Conservation (phyloP, 2,329 filamentous ascomycete species). For the Orbilia blumenaviensis region DNA sequence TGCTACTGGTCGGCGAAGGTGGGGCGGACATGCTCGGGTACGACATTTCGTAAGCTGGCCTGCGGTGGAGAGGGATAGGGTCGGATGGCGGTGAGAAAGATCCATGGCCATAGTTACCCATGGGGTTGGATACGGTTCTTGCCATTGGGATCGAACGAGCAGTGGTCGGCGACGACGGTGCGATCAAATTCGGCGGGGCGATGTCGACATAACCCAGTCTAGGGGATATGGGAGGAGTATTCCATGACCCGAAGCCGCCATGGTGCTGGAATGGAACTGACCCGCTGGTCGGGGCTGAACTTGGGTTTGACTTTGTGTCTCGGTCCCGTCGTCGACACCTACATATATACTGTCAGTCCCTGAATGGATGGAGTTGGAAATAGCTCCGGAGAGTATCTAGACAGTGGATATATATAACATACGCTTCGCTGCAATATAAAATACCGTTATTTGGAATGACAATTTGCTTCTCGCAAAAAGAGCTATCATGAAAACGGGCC, state of each 20-base stretch:
- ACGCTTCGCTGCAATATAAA: conserved; percentile 56
- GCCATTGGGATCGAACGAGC: conserved; percentile 42
- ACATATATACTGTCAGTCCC: conserved; percentile 9
- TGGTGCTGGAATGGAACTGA: conserved; percentile 40
- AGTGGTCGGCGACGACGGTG: conserved; percentile 49
- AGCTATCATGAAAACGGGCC: conserved; percentile 49
- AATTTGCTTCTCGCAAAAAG: conserved; percentile 58
- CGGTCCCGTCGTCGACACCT: conserved; percentile 46
- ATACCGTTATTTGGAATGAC: conserved; percentile 57
- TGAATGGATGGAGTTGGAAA: conserved; percentile 5
- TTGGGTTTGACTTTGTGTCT: conserved; percentile 42
- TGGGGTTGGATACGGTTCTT: conserved; percentile 36
- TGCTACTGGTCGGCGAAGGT: conserved; percentile 46
- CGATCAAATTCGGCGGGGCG: conserved; percentile 48
- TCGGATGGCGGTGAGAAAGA: conserved; percentile 53
- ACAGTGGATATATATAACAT: conserved; percentile 12
- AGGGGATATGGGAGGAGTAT: conserved; percentile 49
- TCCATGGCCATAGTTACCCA: conserved; percentile 20
- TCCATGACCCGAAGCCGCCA: conserved; percentile 46
- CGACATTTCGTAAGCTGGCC: conserved; percentile 40
- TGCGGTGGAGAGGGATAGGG: conserved; percentile 44
- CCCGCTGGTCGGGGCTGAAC: conserved; percentile 32
- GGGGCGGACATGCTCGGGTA: conserved; percentile 51
- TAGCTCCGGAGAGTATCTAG: not conserved
- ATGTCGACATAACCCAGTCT: conserved; percentile 40